A percentile compares a stretch with the other conserved stretches of the same genome.
Conservation (phyloP, 495 filamentous ascomycete species). For the Penicillium riverlandense region DNA sequence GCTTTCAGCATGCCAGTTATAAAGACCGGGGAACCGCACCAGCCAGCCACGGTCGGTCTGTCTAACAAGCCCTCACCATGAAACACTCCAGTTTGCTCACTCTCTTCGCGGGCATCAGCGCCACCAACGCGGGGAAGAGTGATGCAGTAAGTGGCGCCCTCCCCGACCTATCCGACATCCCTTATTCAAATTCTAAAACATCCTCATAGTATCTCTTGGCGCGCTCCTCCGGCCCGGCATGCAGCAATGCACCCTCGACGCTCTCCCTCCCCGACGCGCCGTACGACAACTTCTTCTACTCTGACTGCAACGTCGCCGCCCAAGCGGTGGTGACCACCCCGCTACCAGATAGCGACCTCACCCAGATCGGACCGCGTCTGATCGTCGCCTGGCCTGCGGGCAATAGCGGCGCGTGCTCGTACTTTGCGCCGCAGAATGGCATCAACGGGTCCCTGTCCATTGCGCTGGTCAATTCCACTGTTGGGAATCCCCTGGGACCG, state of each 20-base stretch:
- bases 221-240: not conserved
- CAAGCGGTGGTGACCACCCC: constrained; percentile 56
- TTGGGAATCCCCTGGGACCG: constrained; percentile 22
- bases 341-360: constrained; percentile 43
- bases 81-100: not conserved
- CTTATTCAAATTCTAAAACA: too few species aligned
- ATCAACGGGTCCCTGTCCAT: constrained; percentile 48
- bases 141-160: constrained; percentile 11
- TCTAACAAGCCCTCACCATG: not conserved
- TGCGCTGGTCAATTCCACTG: constrained; percentile 39
- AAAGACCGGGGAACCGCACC: not conserved
- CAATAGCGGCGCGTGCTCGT: constrained; percentile 50
- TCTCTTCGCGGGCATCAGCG: not conserved
- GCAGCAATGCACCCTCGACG: constrained; percentile 7
- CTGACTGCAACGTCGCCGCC: constrained; percentile 47
- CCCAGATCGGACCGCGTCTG: constrained; percentile 46
- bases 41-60: not conserved
- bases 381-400: constrained; percentile 60
- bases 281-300: constrained; percentile 59
- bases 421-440: constrained; percentile 46
- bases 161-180: too few species aligned
- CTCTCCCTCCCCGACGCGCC: constrained; percentile 31
- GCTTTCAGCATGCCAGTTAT: not conserved
- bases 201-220: too few species aligned
- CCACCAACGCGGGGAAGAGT: not conserved